phyloP scores from a whole-genome alignment of 257 asterid species.

The Cinchona pubescens region DNA sequence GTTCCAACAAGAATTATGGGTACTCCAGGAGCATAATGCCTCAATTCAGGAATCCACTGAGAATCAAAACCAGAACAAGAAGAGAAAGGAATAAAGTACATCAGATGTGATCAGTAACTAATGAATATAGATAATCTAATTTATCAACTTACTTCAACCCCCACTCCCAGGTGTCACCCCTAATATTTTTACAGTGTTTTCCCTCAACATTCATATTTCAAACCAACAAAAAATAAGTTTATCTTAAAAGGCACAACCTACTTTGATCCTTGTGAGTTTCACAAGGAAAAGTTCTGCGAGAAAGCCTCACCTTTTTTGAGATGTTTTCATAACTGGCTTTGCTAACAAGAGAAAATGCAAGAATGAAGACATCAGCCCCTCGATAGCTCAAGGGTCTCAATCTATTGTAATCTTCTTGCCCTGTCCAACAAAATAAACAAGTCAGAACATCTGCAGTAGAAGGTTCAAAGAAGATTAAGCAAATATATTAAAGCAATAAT shows the following conservation, averaged over 20 bases:
- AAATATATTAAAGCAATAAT: slow-evolving; percentile 8
- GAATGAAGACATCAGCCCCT: slow-evolving; percentile 93
- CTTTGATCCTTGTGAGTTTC: background rate
- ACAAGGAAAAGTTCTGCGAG: background rate
- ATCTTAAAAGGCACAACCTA: background rate
- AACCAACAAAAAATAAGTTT: background rate
- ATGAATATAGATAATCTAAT: background rate
- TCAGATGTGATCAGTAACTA: slow-evolving; percentile 13
- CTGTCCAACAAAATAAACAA: slow-evolving; percentile 35
- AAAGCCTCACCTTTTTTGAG: slow-evolving; percentile 54
- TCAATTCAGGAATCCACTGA: slow-evolving; percentile 94
- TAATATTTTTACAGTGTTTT: background rate
- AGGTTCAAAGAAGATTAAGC: slow-evolving; percentile 3
- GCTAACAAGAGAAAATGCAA: slow-evolving; percentile 86
- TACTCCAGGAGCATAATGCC: slow-evolving; percentile 89
- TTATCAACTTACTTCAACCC: background rate
- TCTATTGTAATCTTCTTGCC: slow-evolving; percentile 87
- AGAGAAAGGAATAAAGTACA: slow-evolving; percentile 1
- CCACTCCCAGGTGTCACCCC: background rate
- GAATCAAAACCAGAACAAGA: slow-evolving; percentile 22
- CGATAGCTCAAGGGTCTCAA: slow-evolving; percentile 88
- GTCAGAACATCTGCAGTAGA: slow-evolving; percentile 16
- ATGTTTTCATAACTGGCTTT: slow-evolving; percentile 86
- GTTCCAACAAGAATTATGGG: slow-evolving; percentile 95
- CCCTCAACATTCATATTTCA: background rate